Evolutionary conservation across 352 stramenopile genomes (phyloP).

Genomic region (Hyphochytrium catenoides): DNA sequence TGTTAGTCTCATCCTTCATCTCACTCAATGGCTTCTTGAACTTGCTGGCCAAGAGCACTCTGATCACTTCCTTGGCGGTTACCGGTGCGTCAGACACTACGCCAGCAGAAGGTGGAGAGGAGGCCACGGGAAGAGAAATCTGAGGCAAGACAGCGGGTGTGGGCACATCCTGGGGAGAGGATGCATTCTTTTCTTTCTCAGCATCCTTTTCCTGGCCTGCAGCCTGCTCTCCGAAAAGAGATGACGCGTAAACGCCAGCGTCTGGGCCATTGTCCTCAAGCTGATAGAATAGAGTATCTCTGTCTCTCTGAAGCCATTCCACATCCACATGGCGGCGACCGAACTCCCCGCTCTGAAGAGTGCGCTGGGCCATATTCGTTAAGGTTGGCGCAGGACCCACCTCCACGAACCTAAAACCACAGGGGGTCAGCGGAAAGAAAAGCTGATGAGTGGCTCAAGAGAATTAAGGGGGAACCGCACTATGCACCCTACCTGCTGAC

Average conservation of each 20-base stretch:
- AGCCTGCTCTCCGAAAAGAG: no score
- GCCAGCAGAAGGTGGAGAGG: no score
- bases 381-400: constrained; percentile 49
- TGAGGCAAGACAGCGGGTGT: no score
- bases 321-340: constrained; percentile 26
- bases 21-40: constrained; percentile 38
- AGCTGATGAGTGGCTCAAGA: no score
- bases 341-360: constrained; percentile 34
- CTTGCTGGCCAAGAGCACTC: constrained; percentile 44
- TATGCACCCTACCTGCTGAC: no score
- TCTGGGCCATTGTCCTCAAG: constrained; percentile 2
- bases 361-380: constrained; percentile 53
- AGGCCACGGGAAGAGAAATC: no score
- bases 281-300: constrained; percentile 48
- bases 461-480: no score
- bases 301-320: constrained; percentile 53
- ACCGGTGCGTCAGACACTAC: constrained; percentile 20
- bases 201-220: no score
- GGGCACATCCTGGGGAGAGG: no score
- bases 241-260: constrained; percentile 1
- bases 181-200: no score
- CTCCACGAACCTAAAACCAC: constrained; percentile 53
- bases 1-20: constrained; percentile 25
- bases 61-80: constrained; percentile 33
- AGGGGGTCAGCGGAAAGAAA: no score